Conservation (phyloP, 805 yeast species). For the Myxozyma nipponensis region DNA sequence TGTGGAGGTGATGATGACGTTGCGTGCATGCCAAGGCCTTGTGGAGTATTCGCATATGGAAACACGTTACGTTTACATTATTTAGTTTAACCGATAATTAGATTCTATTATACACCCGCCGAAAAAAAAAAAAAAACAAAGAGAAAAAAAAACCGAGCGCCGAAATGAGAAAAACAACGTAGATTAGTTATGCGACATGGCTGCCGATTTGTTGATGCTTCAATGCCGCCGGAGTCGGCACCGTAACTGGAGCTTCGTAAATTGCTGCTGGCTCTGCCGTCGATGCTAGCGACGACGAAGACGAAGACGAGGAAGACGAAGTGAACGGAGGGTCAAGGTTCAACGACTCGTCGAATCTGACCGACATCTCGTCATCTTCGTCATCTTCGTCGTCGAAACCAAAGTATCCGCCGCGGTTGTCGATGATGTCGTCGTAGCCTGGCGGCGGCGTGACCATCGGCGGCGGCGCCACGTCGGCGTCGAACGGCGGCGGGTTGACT, state of each 20-base stretch:
- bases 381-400: constrained; percentile 15
- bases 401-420: constrained; percentile 21
- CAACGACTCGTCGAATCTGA: constrained; percentile 8
- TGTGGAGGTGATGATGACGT: no score
- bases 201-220: background rate
- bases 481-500: constrained; percentile 62
- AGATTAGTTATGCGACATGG: background rate
- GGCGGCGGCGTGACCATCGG: constrained; percentile 39
- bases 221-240: background rate
- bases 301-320: background rate
- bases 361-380: constrained; percentile 14
- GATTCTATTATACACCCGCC: background rate
- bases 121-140: background rate
- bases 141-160: background rate
- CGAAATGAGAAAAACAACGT: background rate
- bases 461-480: constrained; percentile 43
- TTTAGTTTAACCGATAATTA: background rate
- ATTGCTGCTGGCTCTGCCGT: background rate
- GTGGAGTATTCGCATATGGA: no score
- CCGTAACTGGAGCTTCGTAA: background rate
- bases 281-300: background rate
- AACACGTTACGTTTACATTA: no score
- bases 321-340: background rate
- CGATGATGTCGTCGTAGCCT: constrained; percentile 48
- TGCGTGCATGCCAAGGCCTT: no score